Conservation (phyloP, 1,139 yeast genomes). For the Meyerozyma athensensis region DNA sequence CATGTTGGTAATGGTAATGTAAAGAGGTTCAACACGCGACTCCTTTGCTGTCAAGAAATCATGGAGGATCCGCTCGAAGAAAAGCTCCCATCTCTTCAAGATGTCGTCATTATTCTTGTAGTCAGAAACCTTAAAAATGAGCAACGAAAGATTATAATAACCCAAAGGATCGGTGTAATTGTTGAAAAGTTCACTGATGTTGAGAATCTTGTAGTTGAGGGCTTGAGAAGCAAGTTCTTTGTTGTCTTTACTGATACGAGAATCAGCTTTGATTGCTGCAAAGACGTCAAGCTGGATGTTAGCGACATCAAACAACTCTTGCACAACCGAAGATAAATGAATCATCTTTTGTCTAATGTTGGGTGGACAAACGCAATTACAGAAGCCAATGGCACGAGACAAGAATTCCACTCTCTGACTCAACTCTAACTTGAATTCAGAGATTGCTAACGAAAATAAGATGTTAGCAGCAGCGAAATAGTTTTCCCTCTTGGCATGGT, state of each 20-base stretch:
- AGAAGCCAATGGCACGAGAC: conserved; percentile 90
- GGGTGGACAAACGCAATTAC: conserved; percentile 81
- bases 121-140: conserved; percentile 79
- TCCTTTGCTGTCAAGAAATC: conserved; percentile 26
- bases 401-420: conserved; percentile 79
- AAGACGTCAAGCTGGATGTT: conserved; percentile 82
- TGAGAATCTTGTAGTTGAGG: conserved; percentile 60
- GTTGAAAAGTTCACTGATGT: conserved; percentile 78
- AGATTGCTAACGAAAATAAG: conserved; percentile 65
- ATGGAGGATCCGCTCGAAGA: conserved; percentile 46
- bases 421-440: conserved; percentile 66
- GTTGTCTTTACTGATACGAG: conserved; percentile 46
- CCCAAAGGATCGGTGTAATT: conserved; percentile 85
- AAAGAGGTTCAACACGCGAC: conserved; percentile 34
- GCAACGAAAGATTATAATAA: conserved; percentile 75
- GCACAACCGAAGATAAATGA: conserved; percentile 62
- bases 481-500: conserved; percentile 77
- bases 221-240: conserved; percentile 46
- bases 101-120: conserved; percentile 71
- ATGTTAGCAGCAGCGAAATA: conserved; percentile 82
- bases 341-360: conserved; percentile 71
- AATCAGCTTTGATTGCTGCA: conserved; percentile 54
- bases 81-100: conserved; percentile 64
- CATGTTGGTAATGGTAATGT: conserved; percentile 32
- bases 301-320: conserved; percentile 83